phyloP scores from a whole-genome alignment of 805 yeast genomes.

The Barnettozyma sp. region DNA sequence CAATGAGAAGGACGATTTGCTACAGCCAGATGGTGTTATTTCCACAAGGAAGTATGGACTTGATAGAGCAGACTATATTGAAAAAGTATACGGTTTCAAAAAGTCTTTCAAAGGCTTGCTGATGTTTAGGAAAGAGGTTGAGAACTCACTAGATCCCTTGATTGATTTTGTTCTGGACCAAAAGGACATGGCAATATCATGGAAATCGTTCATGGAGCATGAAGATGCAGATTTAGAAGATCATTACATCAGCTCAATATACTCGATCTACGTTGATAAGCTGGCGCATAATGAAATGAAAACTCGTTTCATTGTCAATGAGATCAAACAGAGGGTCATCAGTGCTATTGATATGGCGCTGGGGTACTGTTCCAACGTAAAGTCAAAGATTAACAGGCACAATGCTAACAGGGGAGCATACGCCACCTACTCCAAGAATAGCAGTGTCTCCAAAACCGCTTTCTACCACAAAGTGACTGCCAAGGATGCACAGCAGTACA shows the following conservation, averaged over 20 bases:
- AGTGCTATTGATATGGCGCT: constrained; percentile 24
- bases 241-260: constrained; percentile 24
- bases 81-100: constrained; percentile 11
- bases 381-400: constrained; percentile 26
- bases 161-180: constrained; percentile 11
- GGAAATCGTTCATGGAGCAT: constrained; percentile 27
- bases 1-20: background rate
- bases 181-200: constrained; percentile 18
- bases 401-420: constrained; percentile 30
- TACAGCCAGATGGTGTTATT: background rate
- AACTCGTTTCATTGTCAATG: constrained; percentile 23
- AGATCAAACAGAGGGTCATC: constrained; percentile 25
- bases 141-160: constrained; percentile 9
- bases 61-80: constrained; percentile 5
- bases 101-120: constrained; percentile 10
- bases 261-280: constrained; percentile 25
- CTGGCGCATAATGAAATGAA: constrained; percentile 23
- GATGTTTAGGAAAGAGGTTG: constrained; percentile 18
- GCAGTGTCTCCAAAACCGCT: constrained; percentile 6
- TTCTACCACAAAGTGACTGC: constrained; percentile 6
- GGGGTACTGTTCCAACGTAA: constrained; percentile 23
- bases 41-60: background rate
- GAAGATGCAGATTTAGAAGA: constrained; percentile 16
- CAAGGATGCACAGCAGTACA: constrained; percentile 18
- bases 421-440: constrained; percentile 14